A percentile compares a stretch with the other conserved stretches of the same genome.
Conservation (phyloP, 116 monocot species). For the Iris pallida region DNA sequence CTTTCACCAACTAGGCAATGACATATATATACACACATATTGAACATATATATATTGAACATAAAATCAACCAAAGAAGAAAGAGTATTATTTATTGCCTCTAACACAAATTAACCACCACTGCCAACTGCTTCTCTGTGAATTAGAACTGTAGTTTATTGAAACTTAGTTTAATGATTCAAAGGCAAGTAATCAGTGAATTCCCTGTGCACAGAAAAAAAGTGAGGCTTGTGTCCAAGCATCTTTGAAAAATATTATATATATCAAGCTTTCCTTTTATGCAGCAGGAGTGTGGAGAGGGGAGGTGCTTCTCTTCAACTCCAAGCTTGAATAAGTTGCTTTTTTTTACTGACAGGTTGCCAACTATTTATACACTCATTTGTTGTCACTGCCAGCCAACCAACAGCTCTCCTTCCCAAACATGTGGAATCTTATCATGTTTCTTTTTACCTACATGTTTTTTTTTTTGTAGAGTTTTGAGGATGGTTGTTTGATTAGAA, state of each 20-base stretch:
- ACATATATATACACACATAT: too few species aligned
- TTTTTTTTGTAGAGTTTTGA: constrained; percentile 12
- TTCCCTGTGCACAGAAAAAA: constrained; percentile 6
- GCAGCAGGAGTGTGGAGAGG: constrained; percentile 19
- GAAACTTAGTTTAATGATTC: constrained; percentile 12
- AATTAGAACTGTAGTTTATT: constrained; percentile 16
- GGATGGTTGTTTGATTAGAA: background rate
- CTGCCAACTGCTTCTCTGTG: constrained; percentile 55
- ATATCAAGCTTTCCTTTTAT: constrained; percentile 8
- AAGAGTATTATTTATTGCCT: too few species aligned
- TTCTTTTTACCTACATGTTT: constrained; percentile 34
- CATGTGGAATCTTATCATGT: constrained; percentile 50
- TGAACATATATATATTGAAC: too few species aligned
- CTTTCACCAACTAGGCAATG: too few species aligned
- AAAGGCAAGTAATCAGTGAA: constrained; percentile 7
- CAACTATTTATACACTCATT: constrained; percentile 51
- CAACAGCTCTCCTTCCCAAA: constrained; percentile 22
- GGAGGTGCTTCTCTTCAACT: constrained; percentile 55
- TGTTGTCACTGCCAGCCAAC: constrained; percentile 40
- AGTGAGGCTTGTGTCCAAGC: constrained; percentile 1
- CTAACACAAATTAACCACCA: constrained; percentile 21
- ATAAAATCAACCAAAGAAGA: too few species aligned
- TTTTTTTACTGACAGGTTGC: constrained; percentile 53
- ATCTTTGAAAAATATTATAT: constrained; percentile 11
- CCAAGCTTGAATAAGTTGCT: constrained; percentile 42